These are phyloP conservation scores for Apium graveolens DNA, from an alignment of 129 eudicot species.

Conservation along the genomic window DNA sequence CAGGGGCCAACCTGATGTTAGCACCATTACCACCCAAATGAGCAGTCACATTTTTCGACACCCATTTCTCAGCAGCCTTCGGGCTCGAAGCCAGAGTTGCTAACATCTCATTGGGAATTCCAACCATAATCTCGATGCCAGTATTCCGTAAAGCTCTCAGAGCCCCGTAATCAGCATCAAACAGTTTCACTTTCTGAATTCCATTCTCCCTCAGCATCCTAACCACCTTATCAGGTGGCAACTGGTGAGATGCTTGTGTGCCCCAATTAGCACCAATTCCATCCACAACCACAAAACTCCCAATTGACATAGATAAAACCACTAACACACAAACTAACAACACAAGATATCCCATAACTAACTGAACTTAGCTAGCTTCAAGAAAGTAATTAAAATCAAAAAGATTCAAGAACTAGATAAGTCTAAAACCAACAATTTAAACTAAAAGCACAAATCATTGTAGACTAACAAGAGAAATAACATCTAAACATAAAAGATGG, in stretches of 20 bases:
- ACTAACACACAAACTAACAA: conserved; percentile 21
- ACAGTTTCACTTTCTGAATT: conserved; percentile 58
- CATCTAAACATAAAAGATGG: neutral
- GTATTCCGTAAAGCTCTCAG: conserved; percentile 38
- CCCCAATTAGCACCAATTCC: conserved; percentile 79
- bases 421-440: neutral
- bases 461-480: neutral
- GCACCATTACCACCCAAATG: conserved; percentile 40
- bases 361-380: conserved; percentile 14
- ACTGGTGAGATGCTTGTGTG: conserved; percentile 42
- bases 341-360: conserved; percentile 21
- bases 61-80: conserved; percentile 69
- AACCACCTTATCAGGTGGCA: conserved; percentile 48
- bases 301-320: conserved; percentile 14
- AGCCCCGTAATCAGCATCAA: conserved; percentile 54
- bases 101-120: conserved; percentile 61
- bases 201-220: conserved; percentile 55
- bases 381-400: neutral
- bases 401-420: neutral
- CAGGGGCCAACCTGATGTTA: conserved; percentile 50
- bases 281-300: conserved; percentile 28
- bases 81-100: conserved; percentile 30
- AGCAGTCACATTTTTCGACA: conserved; percentile 48
- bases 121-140: conserved; percentile 66
- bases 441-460: neutral